phyloP scores from a whole-genome alignment of 768 basidiomycete species.

The Leccinum pellstonianum region DNA sequence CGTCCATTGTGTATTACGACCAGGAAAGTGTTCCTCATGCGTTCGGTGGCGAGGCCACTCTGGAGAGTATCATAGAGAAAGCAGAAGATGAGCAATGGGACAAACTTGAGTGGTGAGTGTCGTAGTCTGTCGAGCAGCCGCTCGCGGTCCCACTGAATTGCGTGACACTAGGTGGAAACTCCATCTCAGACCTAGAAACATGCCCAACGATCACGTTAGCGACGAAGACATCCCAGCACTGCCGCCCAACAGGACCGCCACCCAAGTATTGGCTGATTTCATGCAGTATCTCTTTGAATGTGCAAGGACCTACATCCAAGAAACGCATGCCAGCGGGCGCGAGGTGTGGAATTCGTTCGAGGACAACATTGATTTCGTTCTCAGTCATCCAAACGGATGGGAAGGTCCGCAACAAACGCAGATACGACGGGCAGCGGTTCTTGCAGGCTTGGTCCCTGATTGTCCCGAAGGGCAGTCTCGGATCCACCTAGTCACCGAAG shows the following conservation, averaged over 20 bases:
- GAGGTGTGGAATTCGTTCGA: conserved; percentile 43
- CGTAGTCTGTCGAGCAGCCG: neutral
- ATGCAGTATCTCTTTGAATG: conserved; percentile 46
- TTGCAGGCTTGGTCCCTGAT: conserved; percentile 41
- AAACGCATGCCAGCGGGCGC: conserved; percentile 43
- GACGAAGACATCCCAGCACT: conserved; percentile 41
- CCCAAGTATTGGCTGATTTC: conserved; percentile 50
- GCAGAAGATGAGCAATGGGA: conserved; percentile 39
- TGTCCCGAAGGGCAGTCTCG: conserved; percentile 36
- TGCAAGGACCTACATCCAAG: conserved; percentile 43
- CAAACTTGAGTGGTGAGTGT: conserved; percentile 32
- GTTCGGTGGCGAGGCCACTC: conserved; percentile 45
- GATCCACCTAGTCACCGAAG: conserved; percentile 49
- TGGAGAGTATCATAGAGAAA: conserved; percentile 36
- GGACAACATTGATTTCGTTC: conserved; percentile 42
- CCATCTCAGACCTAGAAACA: conserved; percentile 32
- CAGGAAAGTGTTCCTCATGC: conserved; percentile 38
- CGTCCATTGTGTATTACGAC: conserved; percentile 49
- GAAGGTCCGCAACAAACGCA: conserved; percentile 43
- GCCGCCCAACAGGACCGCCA: conserved; percentile 41
- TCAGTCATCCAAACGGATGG: conserved; percentile 51
- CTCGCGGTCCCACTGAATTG: conserved; percentile 8
- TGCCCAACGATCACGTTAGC: conserved; percentile 21
- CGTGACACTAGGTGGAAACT: conserved; percentile 34
- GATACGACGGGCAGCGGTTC: conserved; percentile 44